Evolutionary conservation across 306 rosid genomes (phyloP), one percentile per base, ranked within the genome.

Genomic region (Rubus idaeus): DNA sequence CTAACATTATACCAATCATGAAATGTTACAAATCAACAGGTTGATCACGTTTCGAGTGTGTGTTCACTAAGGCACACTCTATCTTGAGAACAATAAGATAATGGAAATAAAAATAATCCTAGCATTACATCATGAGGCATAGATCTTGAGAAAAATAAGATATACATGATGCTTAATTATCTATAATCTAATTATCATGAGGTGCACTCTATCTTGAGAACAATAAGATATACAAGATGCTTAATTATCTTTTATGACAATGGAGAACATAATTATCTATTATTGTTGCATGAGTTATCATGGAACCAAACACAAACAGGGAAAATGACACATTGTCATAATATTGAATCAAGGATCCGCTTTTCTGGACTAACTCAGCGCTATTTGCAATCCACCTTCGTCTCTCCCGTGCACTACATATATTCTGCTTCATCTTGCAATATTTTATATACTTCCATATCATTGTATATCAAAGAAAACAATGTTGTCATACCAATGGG

Each of bases 211-310:
- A 5, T 42, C 46, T 42, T 42, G 46, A 42, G 46, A 42, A 42
- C 46, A 30, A 30, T 30, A 30, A 26, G 39, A 37, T 4, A 16
- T 37, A 39, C 30, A 50, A 23, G 7, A 37, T 53, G 64, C 11
- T 55, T 40, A 11, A 56, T 41, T n/a, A 67, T n/a, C 71, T 41
- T 73, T n/a, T 40, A 73, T 73, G 52, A 57, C 68, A 1, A 26
- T 0, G 5, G 41, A 20, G 17, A 73, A 60, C 37, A 41, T 4
- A 57, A 0, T 41, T 12, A 72, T 13, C 47, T 56, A 13, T 11
- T 20, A 18, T 10, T 21, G 47, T 12, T 7, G 53, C 67, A 73
- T 20, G 20, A 20, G 30, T 16, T 3, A 73, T 44, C 39, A 0
- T 16, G 18, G 9, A 6, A 61, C 17, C 67, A 58, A 42, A 58